A percentile compares a stretch with the other conserved stretches of the same genome.
phyloP scores from a whole-genome alignment of 345 rosid genomes.

The Populus pruinosa region DNA sequence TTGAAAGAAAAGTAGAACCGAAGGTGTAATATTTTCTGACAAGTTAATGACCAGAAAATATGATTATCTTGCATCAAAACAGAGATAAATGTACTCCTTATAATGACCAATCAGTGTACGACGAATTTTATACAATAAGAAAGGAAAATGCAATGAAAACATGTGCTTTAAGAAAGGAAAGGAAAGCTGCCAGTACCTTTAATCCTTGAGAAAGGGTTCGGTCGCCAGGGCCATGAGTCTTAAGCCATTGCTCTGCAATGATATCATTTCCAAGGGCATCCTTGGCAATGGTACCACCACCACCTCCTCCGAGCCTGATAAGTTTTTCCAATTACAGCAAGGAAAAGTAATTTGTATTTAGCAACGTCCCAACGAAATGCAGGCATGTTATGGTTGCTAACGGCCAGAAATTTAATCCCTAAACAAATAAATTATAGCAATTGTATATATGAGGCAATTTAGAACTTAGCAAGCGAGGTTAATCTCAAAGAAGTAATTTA shows the following conservation, averaged over 20 bases:
- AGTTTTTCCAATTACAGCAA: neutral
- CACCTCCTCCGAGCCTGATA: constrained; percentile 47
- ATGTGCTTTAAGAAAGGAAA: neutral
- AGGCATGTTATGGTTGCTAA: neutral
- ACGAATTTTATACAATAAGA: no score
- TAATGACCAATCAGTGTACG: neutral
- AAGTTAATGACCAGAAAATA: neutral
- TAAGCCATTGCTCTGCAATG: constrained; percentile 66
- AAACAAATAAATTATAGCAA: neutral
- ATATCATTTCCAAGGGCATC: constrained; percentile 90
- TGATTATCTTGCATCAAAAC: neutral
- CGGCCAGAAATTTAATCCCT: neutral
- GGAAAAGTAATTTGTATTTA: neutral
- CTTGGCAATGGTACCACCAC: constrained; percentile 78
- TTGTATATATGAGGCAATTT: neutral
- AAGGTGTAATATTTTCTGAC: neutral
- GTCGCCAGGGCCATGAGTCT: constrained; percentile 84
- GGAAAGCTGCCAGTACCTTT: constrained; percentile 42
- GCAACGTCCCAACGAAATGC: neutral
- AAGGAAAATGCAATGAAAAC: neutral
- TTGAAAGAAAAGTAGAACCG: neutral
- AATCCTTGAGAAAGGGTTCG: constrained; percentile 82
- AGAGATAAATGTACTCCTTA: neutral
- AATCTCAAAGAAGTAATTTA: neutral
- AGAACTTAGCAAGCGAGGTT: neutral